A percentile compares a stretch with the other conserved stretches of the same genome.
Conservation (phyloP, 495 filamentous ascomycete genomes). For the Diplogelasinospora grovesii region DNA sequence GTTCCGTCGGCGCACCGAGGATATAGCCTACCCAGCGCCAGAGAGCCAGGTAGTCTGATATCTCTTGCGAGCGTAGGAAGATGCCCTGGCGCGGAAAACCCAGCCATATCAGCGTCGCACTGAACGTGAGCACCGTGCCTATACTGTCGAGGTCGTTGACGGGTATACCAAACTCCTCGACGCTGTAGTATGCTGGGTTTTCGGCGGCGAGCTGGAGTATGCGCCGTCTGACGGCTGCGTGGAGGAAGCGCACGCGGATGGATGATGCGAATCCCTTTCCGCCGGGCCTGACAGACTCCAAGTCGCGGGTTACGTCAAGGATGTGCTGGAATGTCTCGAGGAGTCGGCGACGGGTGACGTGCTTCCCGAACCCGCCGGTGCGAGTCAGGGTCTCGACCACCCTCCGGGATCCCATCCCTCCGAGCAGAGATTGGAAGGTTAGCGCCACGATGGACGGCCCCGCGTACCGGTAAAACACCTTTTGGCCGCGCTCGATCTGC, state of each 20-base stretch:
- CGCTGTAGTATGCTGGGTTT: conserved; percentile 56
- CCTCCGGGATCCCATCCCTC: conserved; percentile 55
- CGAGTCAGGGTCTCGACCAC: conserved; percentile 70
- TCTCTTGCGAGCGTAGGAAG: conserved; percentile 54
- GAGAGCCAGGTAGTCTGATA: conserved; percentile 61
- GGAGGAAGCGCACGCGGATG: conserved; percentile 68
- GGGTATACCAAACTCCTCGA: conserved; percentile 54
- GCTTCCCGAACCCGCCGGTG: conserved; percentile 70
- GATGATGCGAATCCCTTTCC: conserved; percentile 62
- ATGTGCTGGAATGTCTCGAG: conserved; percentile 73
- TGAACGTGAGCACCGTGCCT: conserved; percentile 63
- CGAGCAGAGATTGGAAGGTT: conserved; percentile 59
- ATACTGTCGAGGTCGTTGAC: conserved; percentile 72
- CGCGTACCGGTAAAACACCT: conserved; percentile 67
- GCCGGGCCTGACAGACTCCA: conserved; percentile 60
- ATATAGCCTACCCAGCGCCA: conserved; percentile 71
- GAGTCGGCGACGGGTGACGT: conserved; percentile 60
- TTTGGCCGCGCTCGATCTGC: conserved; percentile 65
- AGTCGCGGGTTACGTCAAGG: conserved; percentile 59
- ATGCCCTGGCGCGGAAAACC: conserved; percentile 68
- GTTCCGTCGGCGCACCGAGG: conserved; percentile 59
- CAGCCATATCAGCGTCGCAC: conserved; percentile 57
- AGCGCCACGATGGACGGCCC: conserved; percentile 54
- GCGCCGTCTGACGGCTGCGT: conserved; percentile 60
- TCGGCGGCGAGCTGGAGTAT: conserved; percentile 53